These are phyloP conservation scores for Fusarium armeniacum DNA, from an alignment of 2,329 filamentous ascomycete genomes.

Conservation along the genomic window DNA sequence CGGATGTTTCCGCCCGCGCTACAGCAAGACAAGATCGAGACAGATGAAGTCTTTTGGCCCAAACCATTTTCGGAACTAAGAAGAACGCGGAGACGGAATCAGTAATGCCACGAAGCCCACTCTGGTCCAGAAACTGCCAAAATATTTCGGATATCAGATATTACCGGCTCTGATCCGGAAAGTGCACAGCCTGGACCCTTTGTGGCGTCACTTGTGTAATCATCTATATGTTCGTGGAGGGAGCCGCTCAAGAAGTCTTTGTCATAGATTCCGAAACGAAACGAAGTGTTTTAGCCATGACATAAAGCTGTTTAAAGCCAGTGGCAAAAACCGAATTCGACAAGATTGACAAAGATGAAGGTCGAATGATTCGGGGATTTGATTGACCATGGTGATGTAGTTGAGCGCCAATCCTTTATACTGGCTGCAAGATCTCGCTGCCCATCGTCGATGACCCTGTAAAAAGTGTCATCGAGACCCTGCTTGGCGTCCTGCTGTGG, in stretches of 20 bases:
- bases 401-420: neutral
- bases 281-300: neutral
- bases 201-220: neutral
- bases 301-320: neutral
- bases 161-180: neutral
- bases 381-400: slow-evolving; percentile 3
- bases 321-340: slow-evolving; percentile 10
- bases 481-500: neutral
- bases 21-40: neutral
- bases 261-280: neutral
- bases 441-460: slow-evolving; percentile 4
- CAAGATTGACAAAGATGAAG: too few relatives aligned
- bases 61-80: neutral
- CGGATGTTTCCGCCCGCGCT: neutral
- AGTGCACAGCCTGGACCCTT: neutral
- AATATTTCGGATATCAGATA: slow-evolving; percentile 5
- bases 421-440: neutral
- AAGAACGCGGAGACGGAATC: slow-evolving; percentile 2
- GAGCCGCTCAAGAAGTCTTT: too few relatives aligned
- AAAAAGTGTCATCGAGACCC: slow-evolving; percentile 13
- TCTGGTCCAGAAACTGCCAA: neutral
- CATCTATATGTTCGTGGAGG: neutral
- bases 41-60: neutral
- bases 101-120: slow-evolving; percentile 3
- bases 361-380: too few relatives aligned